Evolutionary conservation across 108 stramenopile species (phyloP), one percentile per base, ranked within the genome.

Genomic region (Craspedostauros australis): DNA sequence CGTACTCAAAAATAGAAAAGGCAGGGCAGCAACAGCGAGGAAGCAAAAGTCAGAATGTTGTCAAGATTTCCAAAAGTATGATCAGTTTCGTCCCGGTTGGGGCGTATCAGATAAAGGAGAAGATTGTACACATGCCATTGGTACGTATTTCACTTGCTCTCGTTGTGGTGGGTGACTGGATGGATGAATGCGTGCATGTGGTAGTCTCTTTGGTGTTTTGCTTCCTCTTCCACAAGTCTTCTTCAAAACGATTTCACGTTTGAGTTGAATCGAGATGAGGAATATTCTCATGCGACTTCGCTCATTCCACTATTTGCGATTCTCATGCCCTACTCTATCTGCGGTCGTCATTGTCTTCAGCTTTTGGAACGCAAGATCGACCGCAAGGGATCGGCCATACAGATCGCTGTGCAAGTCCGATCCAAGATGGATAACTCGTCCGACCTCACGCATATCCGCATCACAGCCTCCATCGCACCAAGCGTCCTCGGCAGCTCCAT

Each of bases 381-480:
- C 1, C 39, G 78, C 12, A 53, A 72, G 0, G 73, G 56, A n/a
- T 72, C 46, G 5, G 64, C 39, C 7, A 54, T 75, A 46, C 69
- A 80, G 30, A 47, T 88, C 14, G 72, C 76, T 1, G 51, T 85
- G n/a, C 87, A 89, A 72, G 77, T 89, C 12, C 80, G 87, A 32
- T 76, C 76, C 28, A 85, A 85, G 45, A 49, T 89, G 21, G 60
- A 66, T 12, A 89, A 89, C 52, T 32, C 45, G n/a, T 80, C 77
- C 3, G 70, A 82, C 52, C 28, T 89, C 52, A 37, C 39, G 7
- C 68, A 85, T 23, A 77, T 85, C 43, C 62, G 74, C 9, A 70
- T 89, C 22, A 68, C 59, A 9, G 28, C 80, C 9, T 55, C 70
- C 16, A 66, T 85, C 26, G 78, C 87, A 4, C 64, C 56, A 22